phyloP scores from a whole-genome alignment of 169 alveolate species.

The Babesia ovata region DNA sequence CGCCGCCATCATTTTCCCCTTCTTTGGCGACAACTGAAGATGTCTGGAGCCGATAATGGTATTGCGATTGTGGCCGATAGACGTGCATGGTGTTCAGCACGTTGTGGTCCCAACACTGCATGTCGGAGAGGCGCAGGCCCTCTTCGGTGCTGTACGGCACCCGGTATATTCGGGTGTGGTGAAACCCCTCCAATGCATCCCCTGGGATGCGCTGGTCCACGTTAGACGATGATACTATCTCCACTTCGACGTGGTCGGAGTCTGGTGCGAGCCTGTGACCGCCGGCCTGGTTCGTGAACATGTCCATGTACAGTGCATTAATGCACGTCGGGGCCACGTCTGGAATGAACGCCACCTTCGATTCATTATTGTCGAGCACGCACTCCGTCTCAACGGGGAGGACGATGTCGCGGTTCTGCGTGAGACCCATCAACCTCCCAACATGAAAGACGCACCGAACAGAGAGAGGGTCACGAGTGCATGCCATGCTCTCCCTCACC shows the following conservation, averaged over 20 bases:
- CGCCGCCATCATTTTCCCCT: neutral
- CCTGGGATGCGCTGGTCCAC: slow-evolving; percentile 22
- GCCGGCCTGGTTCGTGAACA: slow-evolving; percentile 56
- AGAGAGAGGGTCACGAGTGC: slow-evolving; percentile 45
- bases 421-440: slow-evolving; percentile 54
- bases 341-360: slow-evolving; percentile 50
- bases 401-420: slow-evolving; percentile 47
- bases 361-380: slow-evolving; percentile 39
- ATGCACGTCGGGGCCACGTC: slow-evolving; percentile 51
- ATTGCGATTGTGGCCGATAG: slow-evolving; percentile 63
- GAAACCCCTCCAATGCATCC: slow-evolving; percentile 39
- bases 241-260: slow-evolving; percentile 52
- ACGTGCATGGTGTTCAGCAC: slow-evolving; percentile 41
- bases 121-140: slow-evolving; percentile 4
- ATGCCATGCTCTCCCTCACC: slow-evolving; percentile 54
- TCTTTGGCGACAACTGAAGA: neutral
- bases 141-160: slow-evolving; percentile 48
- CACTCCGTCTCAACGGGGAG: slow-evolving; percentile 62
- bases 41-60: slow-evolving; percentile 43
- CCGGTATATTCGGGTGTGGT: slow-evolving; percentile 52
- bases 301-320: slow-evolving; percentile 48
- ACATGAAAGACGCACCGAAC: slow-evolving; percentile 39
- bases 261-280: slow-evolving; percentile 36
- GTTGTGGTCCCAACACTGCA: slow-evolving; percentile 38
- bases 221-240: slow-evolving; percentile 29